Evolutionary conservation across 2,329 filamentous ascomycete genomes (phyloP).

Genomic region (Alternaria sp.): DNA sequence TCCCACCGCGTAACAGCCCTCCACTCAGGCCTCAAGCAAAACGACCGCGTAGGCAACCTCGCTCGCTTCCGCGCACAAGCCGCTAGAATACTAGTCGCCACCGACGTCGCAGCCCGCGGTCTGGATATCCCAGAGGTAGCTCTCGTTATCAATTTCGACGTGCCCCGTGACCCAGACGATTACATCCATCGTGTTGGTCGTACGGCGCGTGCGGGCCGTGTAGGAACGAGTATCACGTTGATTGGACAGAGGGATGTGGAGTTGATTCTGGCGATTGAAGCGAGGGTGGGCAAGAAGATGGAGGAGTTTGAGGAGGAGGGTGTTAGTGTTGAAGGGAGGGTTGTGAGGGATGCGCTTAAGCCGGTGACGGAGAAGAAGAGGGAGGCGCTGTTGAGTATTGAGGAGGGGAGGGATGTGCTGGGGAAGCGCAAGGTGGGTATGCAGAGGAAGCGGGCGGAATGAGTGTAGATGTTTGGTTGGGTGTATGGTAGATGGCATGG

Average conservation of each 20-base stretch:
- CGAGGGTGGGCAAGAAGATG: conserved; percentile 80
- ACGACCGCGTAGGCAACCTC: conserved; percentile 84
- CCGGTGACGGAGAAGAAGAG: conserved; percentile 94
- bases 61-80: conserved; percentile 89
- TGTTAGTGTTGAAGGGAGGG: conserved; percentile 90
- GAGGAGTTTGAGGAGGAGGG: conserved; percentile 85
- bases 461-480: not conserved
- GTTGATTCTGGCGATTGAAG: conserved; percentile 88
- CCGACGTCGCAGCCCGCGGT: conserved; percentile 91
- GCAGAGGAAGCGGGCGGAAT: conserved; percentile 34
- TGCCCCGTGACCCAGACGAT: conserved; percentile 94
- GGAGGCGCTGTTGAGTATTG: conserved; percentile 87
- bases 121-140: conserved; percentile 93
- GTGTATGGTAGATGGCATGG: not conserved
- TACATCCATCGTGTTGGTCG: conserved; percentile 97
- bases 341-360: conserved; percentile 85
- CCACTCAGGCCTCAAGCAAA: conserved; percentile 85
- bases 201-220: conserved; percentile 88
- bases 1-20: conserved; percentile 89
- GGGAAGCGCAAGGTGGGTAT: conserved; percentile 70
- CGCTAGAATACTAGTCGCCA: conserved; percentile 88
- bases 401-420: conserved; percentile 87
- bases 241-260: conserved; percentile 93
- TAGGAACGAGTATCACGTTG: conserved; percentile 82
- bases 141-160: conserved; percentile 92